phyloP scores from a whole-genome alignment of 1,139 yeast species.

The Debaryomycetaceae sp. region DNA sequence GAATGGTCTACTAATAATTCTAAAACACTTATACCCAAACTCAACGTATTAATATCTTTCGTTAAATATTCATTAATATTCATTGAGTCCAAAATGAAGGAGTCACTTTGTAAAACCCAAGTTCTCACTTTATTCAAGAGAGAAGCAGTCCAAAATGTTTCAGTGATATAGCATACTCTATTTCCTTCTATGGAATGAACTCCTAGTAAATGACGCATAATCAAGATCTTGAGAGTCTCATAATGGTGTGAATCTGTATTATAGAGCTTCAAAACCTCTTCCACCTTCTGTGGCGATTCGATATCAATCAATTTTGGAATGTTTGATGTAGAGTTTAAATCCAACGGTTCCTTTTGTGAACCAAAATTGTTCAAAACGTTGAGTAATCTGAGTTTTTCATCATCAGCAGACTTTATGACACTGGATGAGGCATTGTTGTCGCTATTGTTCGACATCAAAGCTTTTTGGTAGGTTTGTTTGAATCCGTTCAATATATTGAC shows the following conservation, averaged over 20 bases:
- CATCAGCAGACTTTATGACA: slow-evolving; percentile 17
- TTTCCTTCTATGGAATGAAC: slow-evolving; percentile 6
- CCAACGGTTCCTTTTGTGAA: slow-evolving; percentile 9
- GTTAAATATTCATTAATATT: slow-evolving; percentile 1
- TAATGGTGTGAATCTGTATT: slow-evolving; percentile 36
- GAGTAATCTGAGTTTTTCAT: slow-evolving; percentile 32
- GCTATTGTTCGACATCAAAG: neutral
- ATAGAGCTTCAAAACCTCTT: slow-evolving; percentile 25
- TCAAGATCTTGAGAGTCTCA: slow-evolving; percentile 42
- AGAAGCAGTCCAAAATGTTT: slow-evolving; percentile 24
- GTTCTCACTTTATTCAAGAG: slow-evolving; percentile 23
- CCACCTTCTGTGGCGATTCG: slow-evolving; percentile 18
- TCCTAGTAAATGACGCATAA: slow-evolving; percentile 42
- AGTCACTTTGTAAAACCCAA: slow-evolving; percentile 37
- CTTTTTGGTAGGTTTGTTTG: neutral
- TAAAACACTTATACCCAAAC: slow-evolving; percentile 32
- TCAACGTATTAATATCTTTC: slow-evolving; percentile 2
- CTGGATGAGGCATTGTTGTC: neutral
- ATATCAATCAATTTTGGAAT: slow-evolving; percentile 10
- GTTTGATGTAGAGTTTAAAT: slow-evolving; percentile 10
- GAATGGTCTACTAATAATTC: slow-evolving; percentile 58
- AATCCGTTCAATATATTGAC: slow-evolving; percentile 22
- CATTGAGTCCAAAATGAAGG: slow-evolving; percentile 11
- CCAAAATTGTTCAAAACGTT: slow-evolving; percentile 41
- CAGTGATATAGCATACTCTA: slow-evolving; percentile 18